phyloP scores from a whole-genome alignment of 768 basidiomycete genomes.

The Hygrocybe punicea region DNA sequence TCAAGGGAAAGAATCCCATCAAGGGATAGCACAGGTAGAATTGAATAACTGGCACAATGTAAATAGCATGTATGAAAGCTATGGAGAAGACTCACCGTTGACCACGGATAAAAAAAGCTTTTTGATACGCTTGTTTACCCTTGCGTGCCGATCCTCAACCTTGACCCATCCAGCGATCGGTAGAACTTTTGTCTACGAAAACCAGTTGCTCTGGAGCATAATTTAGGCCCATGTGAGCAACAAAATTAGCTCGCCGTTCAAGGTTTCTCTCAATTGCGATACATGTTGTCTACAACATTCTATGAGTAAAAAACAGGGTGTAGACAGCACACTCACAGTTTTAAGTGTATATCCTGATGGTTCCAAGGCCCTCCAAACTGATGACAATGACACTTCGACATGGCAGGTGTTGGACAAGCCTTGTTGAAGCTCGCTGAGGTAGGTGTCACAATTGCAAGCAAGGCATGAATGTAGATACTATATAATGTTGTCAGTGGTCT shows the following conservation, averaged over 20 bases:
- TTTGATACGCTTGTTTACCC: conserved; percentile 20
- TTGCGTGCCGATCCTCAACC: conserved; percentile 23
- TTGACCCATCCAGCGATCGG: conserved; percentile 23
- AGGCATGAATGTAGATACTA: not conserved
- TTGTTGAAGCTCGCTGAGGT: conserved; percentile 9
- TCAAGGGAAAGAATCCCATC: conserved; percentile 32
- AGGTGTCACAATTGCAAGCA: not conserved
- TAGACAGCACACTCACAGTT: conserved; percentile 7
- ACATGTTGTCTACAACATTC: conserved; percentile 5
- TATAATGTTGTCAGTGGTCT: not conserved
- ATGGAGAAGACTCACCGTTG: conserved; percentile 14
- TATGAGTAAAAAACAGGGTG: too few species aligned
- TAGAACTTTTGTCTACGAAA: conserved; percentile 31
- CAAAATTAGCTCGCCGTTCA: conserved; percentile 11
- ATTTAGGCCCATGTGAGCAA: conserved; percentile 11
- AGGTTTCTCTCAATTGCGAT: conserved; percentile 20
- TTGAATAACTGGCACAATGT: conserved; percentile 26
- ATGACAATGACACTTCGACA: conserved; percentile 6
- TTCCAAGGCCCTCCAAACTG: conserved; percentile 16
- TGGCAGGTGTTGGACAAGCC: conserved; percentile 5
- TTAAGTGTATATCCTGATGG: conserved; percentile 18
- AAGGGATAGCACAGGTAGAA: conserved; percentile 35
- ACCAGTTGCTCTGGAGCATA: conserved; percentile 22
- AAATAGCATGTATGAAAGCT: conserved; percentile 11
- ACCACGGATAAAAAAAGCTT: conserved; percentile 30